Evolutionary conservation across 2,329 filamentous ascomycete genomes (phyloP).

Genomic region (Arthrobotrys musiformis): DNA sequence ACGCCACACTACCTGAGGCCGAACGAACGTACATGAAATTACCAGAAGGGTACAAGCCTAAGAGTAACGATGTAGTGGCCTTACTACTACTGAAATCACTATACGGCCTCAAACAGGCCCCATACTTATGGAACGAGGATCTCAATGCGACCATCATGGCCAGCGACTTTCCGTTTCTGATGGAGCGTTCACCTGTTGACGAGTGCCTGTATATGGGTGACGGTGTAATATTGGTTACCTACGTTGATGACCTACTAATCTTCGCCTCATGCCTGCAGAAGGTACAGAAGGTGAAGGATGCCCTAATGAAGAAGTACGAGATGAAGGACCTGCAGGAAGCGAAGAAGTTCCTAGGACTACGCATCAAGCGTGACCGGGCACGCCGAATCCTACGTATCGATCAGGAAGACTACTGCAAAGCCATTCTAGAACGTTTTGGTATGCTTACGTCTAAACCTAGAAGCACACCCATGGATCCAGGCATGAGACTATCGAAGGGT

Average conservation of each 20-base stretch:
- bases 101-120: background rate
- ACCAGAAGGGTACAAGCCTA: no score
- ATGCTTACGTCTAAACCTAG: background rate
- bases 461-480: background rate
- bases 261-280: background rate
- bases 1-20: no score
- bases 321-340: background rate
- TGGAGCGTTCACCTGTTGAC: background rate
- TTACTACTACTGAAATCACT: background rate
- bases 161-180: background rate
- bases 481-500: background rate
- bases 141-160: background rate
- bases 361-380: background rate
- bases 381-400: background rate
- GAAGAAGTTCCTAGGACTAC: background rate
- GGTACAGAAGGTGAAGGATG: background rate
- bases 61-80: no score
- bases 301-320: background rate
- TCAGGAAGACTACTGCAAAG: slow-evolving; percentile 1
- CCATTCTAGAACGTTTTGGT: background rate
- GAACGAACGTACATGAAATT: no score
- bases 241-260: background rate
- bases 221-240: background rate
- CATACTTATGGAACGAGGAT: background rate
- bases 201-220: background rate